Percentiles rank a stretch among this genome's conserved stretches.
phyloP scores from a whole-genome alignment of 176 grass and related monocot species.

The Oryza longistaminata region DNA sequence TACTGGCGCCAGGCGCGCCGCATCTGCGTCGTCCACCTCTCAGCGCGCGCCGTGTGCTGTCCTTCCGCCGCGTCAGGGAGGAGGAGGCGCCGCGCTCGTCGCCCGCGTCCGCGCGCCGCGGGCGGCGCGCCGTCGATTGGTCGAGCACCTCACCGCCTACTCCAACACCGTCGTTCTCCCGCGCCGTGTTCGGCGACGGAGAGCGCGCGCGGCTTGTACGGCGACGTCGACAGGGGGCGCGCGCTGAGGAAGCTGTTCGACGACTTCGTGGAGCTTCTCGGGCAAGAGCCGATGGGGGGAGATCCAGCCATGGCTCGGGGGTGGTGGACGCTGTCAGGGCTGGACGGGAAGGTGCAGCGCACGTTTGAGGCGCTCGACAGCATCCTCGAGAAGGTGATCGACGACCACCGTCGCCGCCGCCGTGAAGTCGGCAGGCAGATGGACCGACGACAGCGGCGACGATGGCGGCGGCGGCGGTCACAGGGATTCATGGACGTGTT shows the following conservation, averaged over 20 bases:
- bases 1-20: slow-evolving; percentile 59
- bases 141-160: neutral
- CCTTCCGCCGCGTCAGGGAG: slow-evolving; percentile 35
- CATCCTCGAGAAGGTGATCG: slow-evolving; percentile 35
- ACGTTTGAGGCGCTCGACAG: slow-evolving; percentile 20
- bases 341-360: slow-evolving; percentile 12
- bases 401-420: neutral
- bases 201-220: neutral
- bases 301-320: slow-evolving; percentile 38
- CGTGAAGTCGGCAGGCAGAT: neutral
- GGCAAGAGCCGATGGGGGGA: slow-evolving; percentile 22
- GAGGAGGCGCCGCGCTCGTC: slow-evolving; percentile 31
- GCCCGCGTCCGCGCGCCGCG: too few relatives aligned
- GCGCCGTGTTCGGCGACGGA: slow-evolving; percentile 22
- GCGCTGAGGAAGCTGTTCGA: slow-evolving; percentile 5
- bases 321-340: slow-evolving; percentile 42
- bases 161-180: neutral
- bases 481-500: slow-evolving; percentile 33
- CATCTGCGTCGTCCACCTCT: slow-evolving; percentile 55
- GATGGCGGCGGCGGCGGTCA: neutral
- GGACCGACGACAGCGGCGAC: neutral
- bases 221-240: neutral
- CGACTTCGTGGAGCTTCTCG: neutral
- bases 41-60: slow-evolving; percentile 6
- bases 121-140: too few relatives aligned